Evolutionary conservation across 345 rosid species (phyloP).

Genomic region (Arabis alpina): DNA sequence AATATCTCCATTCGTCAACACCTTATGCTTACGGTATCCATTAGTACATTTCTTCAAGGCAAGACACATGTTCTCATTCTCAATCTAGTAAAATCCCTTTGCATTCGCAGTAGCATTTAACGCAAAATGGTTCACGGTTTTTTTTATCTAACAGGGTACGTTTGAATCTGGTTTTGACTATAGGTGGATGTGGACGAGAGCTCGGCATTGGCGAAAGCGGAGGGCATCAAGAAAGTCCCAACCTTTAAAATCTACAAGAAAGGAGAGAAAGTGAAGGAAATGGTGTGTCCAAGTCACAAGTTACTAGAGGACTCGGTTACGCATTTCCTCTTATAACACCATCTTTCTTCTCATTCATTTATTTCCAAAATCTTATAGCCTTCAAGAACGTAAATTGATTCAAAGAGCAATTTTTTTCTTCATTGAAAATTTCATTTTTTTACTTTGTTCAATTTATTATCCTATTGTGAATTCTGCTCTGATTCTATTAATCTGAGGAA

Average conservation of each 20-base stretch:
- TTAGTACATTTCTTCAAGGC: conserved; percentile 42
- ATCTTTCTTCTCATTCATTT: conserved; percentile 7
- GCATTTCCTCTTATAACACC: conserved; percentile 50
- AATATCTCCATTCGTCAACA: conserved; percentile 41
- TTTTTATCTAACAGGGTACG: background rate
- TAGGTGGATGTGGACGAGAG: conserved; percentile 77
- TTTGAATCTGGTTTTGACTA: background rate
- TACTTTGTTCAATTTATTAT: background rate
- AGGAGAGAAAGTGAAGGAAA: conserved; percentile 72
- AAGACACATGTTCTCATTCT: conserved; percentile 40
- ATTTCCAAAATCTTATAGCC: conserved; percentile 12
- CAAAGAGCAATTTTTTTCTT: conserved; percentile 10
- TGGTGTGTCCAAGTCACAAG: conserved; percentile 71
- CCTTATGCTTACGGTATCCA: conserved; percentile 46
- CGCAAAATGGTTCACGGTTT: background rate
- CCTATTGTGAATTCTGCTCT: background rate
- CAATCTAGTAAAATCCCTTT: conserved; percentile 21
- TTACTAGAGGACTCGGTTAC: conserved; percentile 69
- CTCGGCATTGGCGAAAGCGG: conserved; percentile 61
- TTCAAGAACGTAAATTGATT: conserved; percentile 28
- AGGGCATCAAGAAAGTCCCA: conserved; percentile 71
- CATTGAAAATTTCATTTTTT: conserved; percentile 19
- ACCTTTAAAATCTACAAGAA: conserved; percentile 79
- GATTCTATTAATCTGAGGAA: background rate
- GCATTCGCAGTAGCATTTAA: background rate